These are phyloP conservation scores for Cadophora gregata DNA, from an alignment of 2,329 filamentous ascomycete genomes.

Conservation along the genomic window DNA sequence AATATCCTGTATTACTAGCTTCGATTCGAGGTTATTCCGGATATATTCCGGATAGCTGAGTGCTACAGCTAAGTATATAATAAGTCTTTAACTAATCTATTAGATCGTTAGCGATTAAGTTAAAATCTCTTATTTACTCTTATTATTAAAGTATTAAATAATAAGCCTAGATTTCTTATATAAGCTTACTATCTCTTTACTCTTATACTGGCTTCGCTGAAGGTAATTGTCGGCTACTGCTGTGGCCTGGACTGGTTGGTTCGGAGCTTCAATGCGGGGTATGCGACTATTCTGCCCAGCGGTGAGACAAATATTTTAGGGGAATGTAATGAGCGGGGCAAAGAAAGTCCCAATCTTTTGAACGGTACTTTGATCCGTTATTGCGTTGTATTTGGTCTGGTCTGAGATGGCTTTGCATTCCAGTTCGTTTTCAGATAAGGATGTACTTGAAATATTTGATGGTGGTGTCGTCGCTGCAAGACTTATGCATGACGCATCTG, in stretches of 20 bases:
- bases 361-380: not conserved
- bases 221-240: not conserved
- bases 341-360: not conserved
- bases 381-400: not conserved
- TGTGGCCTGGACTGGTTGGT: not conserved
- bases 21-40: too few relatives aligned
- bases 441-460: not conserved
- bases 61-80: too few relatives aligned
- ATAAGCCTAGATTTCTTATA: too few relatives aligned
- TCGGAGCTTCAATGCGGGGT: not conserved
- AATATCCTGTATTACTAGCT: too few relatives aligned
- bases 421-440: not conserved
- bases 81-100: too few relatives aligned
- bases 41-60: too few relatives aligned
- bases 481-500: constrained; percentile 13
- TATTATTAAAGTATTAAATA: too few relatives aligned
- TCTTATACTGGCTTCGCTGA: too few relatives aligned
- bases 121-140: not conserved
- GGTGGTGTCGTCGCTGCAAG: not conserved
- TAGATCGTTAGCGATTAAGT: too few relatives aligned
- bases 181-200: too few relatives aligned
- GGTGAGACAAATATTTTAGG: not conserved
- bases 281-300: not conserved
- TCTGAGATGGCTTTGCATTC: not conserved
- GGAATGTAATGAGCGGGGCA: not conserved